A percentile compares a stretch with the other conserved stretches of the same genome.
Conservation (phyloP, 225 moss, liverwort and hornwort species). For the Pseudoscleropodium purum region DNA sequence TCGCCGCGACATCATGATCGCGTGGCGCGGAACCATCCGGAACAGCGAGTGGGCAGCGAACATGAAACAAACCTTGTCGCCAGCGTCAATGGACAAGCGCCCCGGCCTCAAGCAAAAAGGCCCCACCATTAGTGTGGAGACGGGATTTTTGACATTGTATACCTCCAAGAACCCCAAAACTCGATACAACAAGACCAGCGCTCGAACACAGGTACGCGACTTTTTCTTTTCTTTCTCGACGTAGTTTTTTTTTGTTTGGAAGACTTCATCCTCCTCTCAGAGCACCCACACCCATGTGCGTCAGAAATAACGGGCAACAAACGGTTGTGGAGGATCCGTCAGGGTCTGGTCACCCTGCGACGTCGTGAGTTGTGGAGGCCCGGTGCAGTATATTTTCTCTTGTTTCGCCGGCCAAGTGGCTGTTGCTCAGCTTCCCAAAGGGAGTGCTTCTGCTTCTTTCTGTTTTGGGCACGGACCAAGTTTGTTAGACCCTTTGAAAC, state of each 20-base stretch:
- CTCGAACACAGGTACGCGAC: neutral
- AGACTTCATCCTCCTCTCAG: too few relatives aligned
- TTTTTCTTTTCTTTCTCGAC: neutral
- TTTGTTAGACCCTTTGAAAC: neutral
- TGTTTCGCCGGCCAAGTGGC: neutral
- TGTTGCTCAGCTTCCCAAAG: neutral
- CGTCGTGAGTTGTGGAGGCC: neutral
- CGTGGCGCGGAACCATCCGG: slow-evolving; percentile 65
- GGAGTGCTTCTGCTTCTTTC: neutral
- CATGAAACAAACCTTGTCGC: neutral
- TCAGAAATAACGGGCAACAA: neutral
- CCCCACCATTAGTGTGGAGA: slow-evolving; percentile 11
- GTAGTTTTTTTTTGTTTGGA: neutral
- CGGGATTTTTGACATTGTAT: slow-evolving; percentile 17
- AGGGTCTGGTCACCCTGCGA: neutral
- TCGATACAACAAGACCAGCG: slow-evolving; percentile 14
- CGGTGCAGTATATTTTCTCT: neutral
- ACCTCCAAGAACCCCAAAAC: neutral
- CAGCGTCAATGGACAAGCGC: neutral
- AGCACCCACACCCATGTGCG: neutral
- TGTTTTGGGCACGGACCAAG: too few relatives aligned
- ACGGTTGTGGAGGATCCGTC: neutral
- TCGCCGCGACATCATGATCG: slow-evolving; percentile 51
- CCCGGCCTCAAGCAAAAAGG: neutral
- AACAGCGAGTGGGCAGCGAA: slow-evolving; percentile 51